A percentile compares a stretch with the other conserved stretches of the same genome.
phyloP scores from a whole-genome alignment of 192 early-diverging fungal species.

The Backusella luteola region DNA sequence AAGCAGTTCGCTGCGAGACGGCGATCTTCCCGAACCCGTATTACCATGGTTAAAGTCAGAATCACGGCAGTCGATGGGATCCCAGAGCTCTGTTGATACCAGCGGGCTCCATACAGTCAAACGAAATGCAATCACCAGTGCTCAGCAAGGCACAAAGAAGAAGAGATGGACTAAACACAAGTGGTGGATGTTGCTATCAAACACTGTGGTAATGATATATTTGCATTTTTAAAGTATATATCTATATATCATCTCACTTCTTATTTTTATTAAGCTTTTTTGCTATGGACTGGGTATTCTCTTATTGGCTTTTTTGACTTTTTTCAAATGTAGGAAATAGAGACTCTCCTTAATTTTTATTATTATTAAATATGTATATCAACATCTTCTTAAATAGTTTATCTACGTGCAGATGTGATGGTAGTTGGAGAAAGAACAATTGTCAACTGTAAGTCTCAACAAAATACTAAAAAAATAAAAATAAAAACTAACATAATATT shows the following conservation, averaged over 20 bases:
- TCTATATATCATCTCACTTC: neutral
- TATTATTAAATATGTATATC: too few species aligned
- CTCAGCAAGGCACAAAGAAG: neutral
- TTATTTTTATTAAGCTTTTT: conserved; percentile 26
- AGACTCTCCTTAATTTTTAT: neutral
- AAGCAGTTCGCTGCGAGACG: neutral
- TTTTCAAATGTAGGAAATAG: conserved; percentile 27
- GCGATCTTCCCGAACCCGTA: conserved; percentile 29
- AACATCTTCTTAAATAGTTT: conserved; percentile 18
- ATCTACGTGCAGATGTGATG: conserved; percentile 30
- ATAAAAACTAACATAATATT: too few species aligned
- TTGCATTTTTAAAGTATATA: neutral
- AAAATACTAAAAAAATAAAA: neutral
- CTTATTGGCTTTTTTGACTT: conserved; percentile 20
- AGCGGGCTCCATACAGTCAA: conserved; percentile 34
- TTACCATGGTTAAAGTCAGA: conserved; percentile 30
- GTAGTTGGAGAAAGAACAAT: conserved; percentile 29
- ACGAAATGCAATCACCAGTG: conserved; percentile 6
- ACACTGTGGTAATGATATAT: conserved; percentile 38
- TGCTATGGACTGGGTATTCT: conserved; percentile 26
- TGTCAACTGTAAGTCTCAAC: conserved; percentile 21
- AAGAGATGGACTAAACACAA: conserved; percentile 48
- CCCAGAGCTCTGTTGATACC: conserved; percentile 8
- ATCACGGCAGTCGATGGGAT: neutral
- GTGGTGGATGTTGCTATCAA: conserved; percentile 41